Evolutionary conservation across 805 yeast species (phyloP).

Genomic region (Lachancea kluyveri): DNA sequence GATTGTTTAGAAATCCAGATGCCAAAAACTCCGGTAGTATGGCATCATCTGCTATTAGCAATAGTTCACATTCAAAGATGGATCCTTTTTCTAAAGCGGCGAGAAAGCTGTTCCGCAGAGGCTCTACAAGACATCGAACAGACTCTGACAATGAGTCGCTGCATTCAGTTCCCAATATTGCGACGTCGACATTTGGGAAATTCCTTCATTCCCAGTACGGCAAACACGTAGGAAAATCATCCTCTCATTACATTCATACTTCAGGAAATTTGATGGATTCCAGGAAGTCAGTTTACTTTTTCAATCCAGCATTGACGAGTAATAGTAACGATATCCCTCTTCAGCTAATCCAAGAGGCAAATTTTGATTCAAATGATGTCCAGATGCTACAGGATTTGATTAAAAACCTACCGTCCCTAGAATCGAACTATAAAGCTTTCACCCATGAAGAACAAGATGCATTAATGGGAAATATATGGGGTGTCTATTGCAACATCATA

Average conservation of each 20-base stretch:
- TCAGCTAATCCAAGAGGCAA: constrained; percentile 10
- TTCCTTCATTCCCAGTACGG: constrained; percentile 28
- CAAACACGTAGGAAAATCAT: constrained; percentile 23
- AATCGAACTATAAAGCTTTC: constrained; percentile 26
- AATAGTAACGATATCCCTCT: constrained; percentile 15
- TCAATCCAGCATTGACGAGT: constrained; percentile 17
- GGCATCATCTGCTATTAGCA: constrained; percentile 2
- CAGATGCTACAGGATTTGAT: constrained; percentile 27
- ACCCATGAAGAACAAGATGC: constrained; percentile 25
- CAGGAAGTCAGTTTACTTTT: constrained; percentile 23
- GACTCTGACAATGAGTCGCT: constrained; percentile 1
- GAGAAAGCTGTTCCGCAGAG: constrained; percentile 22
- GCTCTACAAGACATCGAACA: constrained; percentile 17
- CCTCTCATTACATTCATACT: constrained; percentile 26
- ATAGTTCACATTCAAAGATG: not conserved
- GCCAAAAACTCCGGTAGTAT: constrained; percentile 1
- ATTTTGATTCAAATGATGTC: constrained; percentile 11
- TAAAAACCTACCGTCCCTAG: constrained; percentile 27
- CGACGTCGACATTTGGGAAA: constrained; percentile 16
- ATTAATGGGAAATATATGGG: constrained; percentile 28
- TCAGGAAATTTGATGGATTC: constrained; percentile 22
- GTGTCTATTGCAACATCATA: constrained; percentile 24
- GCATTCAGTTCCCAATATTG: constrained; percentile 3
- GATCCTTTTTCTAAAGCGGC: constrained; percentile 19
- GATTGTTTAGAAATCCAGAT: not conserved